Base-by-base conservation (phyloP, 768 basidiomycete species). In the Butyriboletus loyo region DNA sequence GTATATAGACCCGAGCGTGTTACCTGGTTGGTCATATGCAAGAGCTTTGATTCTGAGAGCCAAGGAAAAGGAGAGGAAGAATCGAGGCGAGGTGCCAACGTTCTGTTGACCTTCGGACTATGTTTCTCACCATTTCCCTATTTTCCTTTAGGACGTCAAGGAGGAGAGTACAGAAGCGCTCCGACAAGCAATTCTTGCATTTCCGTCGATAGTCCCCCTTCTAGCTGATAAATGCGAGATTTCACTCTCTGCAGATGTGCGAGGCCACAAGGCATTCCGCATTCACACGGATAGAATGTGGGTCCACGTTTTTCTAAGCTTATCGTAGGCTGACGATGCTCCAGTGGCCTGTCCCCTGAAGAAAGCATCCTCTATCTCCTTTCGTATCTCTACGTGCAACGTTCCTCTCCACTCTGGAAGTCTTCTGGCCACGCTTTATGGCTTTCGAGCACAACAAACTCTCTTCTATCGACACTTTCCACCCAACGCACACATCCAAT, bases 201-300 rank as follows among this genome's bases (percentile, higher is more conserved):
- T 91, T 68, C 96, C 96, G 0, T 83, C 87, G 1, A 77, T 96
- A 3, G 79, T 94, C 0, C 86, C 87, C 0, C 75, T 95, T 6
- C 72, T 98, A 1, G 90, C 91, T 3, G 92, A 96, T 66, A 94
- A 93, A 66, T 77, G 89, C 8, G 92, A 94, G 17, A 79, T 87
- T 4, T 64, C 74, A 5, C 69, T 96, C 2, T 75, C 89, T 5
- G 67, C 71, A 2, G 71, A 79, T 3, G 75, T 91, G 11, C 73
- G 87, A 14, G 67, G 74, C 0, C 83, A 88, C 63, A 73, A 73
- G 5, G 80, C 83, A 21, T 87, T 92, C 63, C 77, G 80, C 56
- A 83, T 95, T 22, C 75, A 85, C 52, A 84, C 85, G 0, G 88
- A 87, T 38, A 78, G 77, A 21, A 75, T 69, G 89, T 89, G 56